A percentile compares a stretch with the other conserved stretches of the same genome.
These are phyloP conservation scores for Samsoniella hepiali DNA, from an alignment of 2,329 filamentous ascomycete species.

Conservation along the genomic window DNA sequence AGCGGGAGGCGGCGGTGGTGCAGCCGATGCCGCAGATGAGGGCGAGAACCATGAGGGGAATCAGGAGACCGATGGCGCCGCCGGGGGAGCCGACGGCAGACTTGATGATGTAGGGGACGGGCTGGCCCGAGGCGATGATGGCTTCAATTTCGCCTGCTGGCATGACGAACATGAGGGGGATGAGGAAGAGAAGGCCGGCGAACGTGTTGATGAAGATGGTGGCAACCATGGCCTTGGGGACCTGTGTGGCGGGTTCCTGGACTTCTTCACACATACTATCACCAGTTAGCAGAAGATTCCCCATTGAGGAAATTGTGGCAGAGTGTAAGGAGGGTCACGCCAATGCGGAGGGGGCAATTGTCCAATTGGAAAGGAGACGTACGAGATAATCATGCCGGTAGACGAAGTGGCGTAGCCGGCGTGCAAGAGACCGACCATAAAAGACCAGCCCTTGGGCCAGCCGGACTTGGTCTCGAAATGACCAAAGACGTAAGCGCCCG, in stretches of 20 bases:
- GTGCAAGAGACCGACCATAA: conserved; percentile 68
- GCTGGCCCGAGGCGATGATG: conserved; percentile 54
- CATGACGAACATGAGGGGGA: conserved; percentile 67
- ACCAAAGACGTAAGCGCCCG: conserved; percentile 62
- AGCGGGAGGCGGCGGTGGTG: conserved; percentile 65
- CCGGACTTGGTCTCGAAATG: conserved; percentile 66
- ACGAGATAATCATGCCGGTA: conserved; percentile 78
- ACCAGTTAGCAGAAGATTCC: background rate
- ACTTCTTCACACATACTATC: conserved; percentile 72
- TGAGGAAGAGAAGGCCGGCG: conserved; percentile 64
- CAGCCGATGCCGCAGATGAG: conserved; percentile 66
- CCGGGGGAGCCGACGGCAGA: conserved; percentile 58
- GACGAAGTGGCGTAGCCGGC: conserved; percentile 72
- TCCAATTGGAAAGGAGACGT: conserved; percentile 33
- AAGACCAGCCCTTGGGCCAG: conserved; percentile 69
- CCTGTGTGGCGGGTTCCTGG: conserved; percentile 60
- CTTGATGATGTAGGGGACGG: conserved; percentile 62
- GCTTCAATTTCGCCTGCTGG: conserved; percentile 58
- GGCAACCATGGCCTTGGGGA: conserved; percentile 69
- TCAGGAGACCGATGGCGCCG: conserved; percentile 59
- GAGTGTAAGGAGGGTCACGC: conserved; percentile 10
- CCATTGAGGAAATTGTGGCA: conserved; percentile 14
- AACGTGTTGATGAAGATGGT: conserved; percentile 65
- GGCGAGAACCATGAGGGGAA: conserved; percentile 64
- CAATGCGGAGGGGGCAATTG: conserved; percentile 7